Conservation (phyloP, 2,329 filamentous ascomycete genomes). For the Penicillium digitatum region DNA sequence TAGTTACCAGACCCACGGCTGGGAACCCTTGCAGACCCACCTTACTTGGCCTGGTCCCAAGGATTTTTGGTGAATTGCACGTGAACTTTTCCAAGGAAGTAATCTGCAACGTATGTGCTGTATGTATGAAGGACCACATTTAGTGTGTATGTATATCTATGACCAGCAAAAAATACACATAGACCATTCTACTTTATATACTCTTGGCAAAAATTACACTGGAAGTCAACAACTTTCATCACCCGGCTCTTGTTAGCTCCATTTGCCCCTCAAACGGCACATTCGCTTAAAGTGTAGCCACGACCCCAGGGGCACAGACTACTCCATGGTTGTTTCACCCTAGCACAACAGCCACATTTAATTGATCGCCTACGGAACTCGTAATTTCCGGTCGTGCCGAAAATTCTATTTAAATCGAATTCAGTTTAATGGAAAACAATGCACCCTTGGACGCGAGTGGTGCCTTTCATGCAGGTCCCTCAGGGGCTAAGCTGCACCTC, state of each 20-base stretch:
- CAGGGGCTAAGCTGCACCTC: not conserved
- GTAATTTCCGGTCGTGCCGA: constrained; percentile 23
- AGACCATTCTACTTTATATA: not conserved
- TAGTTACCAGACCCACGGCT: not conserved
- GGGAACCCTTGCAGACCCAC: constrained; percentile 4
- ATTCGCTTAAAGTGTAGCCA: constrained; percentile 15
- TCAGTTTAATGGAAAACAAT: not conserved
- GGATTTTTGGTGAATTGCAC: too few relatives aligned
- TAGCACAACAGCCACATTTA: constrained; percentile 9
- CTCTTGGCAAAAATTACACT: not conserved
- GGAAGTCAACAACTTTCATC: not conserved
- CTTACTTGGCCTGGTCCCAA: not conserved
- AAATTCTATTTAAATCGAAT: constrained; percentile 7
- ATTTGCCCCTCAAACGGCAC: not conserved
- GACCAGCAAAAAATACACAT: not conserved
- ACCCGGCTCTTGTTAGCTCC: not conserved
- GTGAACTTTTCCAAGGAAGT: too few relatives aligned
- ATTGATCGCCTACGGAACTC: constrained; percentile 9
- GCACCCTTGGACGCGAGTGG: not conserved
- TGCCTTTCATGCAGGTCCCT: not conserved
- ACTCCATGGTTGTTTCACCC: constrained; percentile 17
- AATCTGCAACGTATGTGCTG: too few relatives aligned
- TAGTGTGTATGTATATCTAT: not conserved
- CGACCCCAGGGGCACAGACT: constrained; percentile 19
- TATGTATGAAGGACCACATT: too few relatives aligned